Base-by-base conservation (phyloP, 2,329 filamentous ascomycete genomes). In the Lachnellula hyalina region DNA sequence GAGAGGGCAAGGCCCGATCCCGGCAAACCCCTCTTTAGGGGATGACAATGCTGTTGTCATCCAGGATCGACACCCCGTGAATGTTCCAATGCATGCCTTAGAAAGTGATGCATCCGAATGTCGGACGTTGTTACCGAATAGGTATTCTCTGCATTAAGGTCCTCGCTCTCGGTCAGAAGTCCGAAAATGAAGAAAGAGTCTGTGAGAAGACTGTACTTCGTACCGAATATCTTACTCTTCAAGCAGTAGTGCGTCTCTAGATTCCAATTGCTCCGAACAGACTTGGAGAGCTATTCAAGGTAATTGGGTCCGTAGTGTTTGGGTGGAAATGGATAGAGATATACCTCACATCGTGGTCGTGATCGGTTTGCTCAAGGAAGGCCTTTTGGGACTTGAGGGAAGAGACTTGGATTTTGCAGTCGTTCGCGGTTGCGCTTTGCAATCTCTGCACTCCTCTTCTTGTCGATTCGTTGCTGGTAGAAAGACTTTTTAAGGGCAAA, bases 401-500 rank as follows among this genome's bases (percentile, higher is more conserved):
- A 97, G 56, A 87, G 82, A 25, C 79, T 82, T 1, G 90, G 89
- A 67, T 91, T 87, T 59, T 83, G 86, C 57, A 96, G 71, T 45
- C 90, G 83, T 70, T 96, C 90, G 44, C 86, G 83, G 66, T 93
- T 94, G 51, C 88, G 79, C 71, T 85, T 95, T 11, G 90, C 87
- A 52, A 85, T 77, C 67, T 94, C 89, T n/a, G 82, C 81, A 69
- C 89, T 87, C 44, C 85, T 81, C 67, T 91, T 86, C 68, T 87
- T 87, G 68, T 90, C 84, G 49, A 96, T 70, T 15, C 94, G 84
- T 74, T 91, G 89, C 63, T 93, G 87, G 68, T 90, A 95, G 72
- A 99, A 96, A 25, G 84, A 81, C 88, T 86, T 91, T 67, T 93
- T 88, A 55, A 96, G 76, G 61, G 87, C 83, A 73, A 94, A 99